phyloP scores from a whole-genome alignment of 495 filamentous ascomycete species.

The Ramalina peruviana region DNA sequence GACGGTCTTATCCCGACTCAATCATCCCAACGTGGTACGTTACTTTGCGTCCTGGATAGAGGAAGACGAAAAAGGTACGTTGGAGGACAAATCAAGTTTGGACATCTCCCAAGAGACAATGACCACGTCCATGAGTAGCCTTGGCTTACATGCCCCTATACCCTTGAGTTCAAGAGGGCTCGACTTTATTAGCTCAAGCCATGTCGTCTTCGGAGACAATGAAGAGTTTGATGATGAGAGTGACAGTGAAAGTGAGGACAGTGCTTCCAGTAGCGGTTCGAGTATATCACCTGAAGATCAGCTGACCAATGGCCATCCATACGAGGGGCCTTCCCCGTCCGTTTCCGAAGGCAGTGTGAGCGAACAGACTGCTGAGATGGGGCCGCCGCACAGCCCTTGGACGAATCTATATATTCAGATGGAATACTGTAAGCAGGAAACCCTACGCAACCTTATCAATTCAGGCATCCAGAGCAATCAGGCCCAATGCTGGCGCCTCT shows the following conservation, averaged over 20 bases:
- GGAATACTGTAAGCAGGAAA: slow-evolving; percentile 95
- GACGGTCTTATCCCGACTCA: slow-evolving; percentile 75
- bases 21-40: slow-evolving; percentile 89
- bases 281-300: not conserved
- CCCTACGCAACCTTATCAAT: slow-evolving; percentile 78
- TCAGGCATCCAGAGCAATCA: slow-evolving; percentile 55
- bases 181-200: slow-evolving; percentile 81
- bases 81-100: slow-evolving; percentile 33
- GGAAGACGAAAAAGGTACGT: slow-evolving; percentile 46
- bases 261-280: not conserved
- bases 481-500: slow-evolving; percentile 75
- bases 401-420: slow-evolving; percentile 75
- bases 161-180: slow-evolving; percentile 64
- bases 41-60: slow-evolving; percentile 95
- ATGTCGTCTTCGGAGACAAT: slow-evolving; percentile 20
- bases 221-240: slow-evolving; percentile 16
- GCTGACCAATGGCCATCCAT: not conserved
- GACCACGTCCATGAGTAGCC: not conserved
- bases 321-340: not conserved
- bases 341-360: not conserved
- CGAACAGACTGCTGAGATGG: not conserved
- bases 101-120: not conserved
- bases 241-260: slow-evolving; percentile 19
- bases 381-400: slow-evolving; percentile 23
- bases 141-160: slow-evolving; percentile 35